Conservation (phyloP, 1,284 basidiomycete species). For the Mycena citricolor region DNA sequence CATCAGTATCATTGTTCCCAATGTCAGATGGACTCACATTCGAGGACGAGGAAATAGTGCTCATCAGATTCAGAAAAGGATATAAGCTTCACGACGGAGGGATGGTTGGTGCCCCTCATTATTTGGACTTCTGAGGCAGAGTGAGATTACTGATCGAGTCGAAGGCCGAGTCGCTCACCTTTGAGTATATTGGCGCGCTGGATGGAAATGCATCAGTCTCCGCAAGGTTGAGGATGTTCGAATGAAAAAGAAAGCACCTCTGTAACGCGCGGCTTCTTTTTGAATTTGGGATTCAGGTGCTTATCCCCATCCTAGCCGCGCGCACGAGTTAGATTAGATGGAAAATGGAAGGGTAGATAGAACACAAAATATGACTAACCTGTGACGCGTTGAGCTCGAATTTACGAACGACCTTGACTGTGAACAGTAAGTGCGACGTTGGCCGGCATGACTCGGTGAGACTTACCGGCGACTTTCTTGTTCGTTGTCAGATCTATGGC, state of each 20-base stretch:
- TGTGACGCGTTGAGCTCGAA: conserved; percentile 93
- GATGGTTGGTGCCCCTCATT: conserved; percentile 94
- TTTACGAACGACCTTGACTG: conserved; percentile 97
- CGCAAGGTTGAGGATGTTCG: conserved; percentile 20
- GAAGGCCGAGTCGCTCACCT: conserved; percentile 44
- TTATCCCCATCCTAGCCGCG: conserved; percentile 80
- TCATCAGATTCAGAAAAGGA: conserved; percentile 91
- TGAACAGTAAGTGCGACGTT: conserved; percentile 15
- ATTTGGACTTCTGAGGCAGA: conserved; percentile 87
- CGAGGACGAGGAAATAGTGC: conserved; percentile 93
- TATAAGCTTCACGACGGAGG: conserved; percentile 85
- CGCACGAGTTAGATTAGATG: conserved; percentile 28
- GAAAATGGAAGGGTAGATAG: conserved; percentile 23
- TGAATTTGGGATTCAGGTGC: conserved; percentile 89
- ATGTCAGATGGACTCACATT: conserved; percentile 56
- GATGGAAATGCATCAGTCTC: conserved; percentile 34
- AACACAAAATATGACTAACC: conserved; percentile 61
- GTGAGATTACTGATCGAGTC: conserved; percentile 1
- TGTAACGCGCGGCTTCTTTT: conserved; percentile 94
- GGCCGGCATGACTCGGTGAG: conserved; percentile 6
- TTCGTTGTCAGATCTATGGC: conserved; percentile 79
- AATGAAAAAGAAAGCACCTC: conserved; percentile 68
- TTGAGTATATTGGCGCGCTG: conserved; percentile 98
- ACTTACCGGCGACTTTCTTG: conserved; percentile 82
- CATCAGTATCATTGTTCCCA: conserved; percentile 10